Evolutionary conservation across 2,329 filamentous ascomycete species (phyloP).

Genomic region (Sclerotinia subarctica): DNA sequence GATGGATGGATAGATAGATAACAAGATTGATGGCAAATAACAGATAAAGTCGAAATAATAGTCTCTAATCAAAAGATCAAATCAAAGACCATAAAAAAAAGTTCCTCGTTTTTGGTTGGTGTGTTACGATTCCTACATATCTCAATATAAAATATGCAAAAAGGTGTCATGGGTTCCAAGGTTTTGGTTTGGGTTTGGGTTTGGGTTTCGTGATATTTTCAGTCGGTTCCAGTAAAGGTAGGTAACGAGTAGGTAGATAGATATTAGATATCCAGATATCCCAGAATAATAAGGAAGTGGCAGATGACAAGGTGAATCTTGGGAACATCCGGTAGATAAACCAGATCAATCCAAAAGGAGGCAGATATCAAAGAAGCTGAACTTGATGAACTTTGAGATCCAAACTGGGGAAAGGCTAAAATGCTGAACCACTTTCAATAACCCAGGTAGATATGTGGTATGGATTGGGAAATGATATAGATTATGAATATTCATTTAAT

Average conservation of each 20-base stretch:
- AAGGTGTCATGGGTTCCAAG: constrained; percentile 8
- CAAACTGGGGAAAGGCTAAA: neutral
- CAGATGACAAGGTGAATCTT: neutral
- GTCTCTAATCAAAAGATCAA: neutral
- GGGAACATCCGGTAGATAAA: no score
- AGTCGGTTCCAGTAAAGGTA: neutral
- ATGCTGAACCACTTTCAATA: neutral
- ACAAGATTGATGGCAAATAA: constrained; percentile 8
- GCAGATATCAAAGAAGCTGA: neutral
- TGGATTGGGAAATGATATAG: neutral
- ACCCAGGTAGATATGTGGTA: no score
- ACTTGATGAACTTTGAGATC: neutral
- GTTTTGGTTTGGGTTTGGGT: neutral
- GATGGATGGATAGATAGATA: neutral
- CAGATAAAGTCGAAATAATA: no score
- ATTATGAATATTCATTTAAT: constrained; percentile 2
- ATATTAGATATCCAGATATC: neutral
- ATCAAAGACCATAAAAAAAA: constrained; percentile 7
- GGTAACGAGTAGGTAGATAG: neutral
- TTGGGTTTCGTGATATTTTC: neutral
- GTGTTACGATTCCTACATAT: constrained; percentile 12
- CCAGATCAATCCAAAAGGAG: no score
- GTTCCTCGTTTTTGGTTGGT: constrained; percentile 9
- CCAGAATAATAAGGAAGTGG: neutral
- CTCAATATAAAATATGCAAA: constrained; percentile 11